Evolutionary conservation across 2,329 filamentous ascomycete genomes (phyloP), one percentile per base, ranked within the genome.

Genomic region (Sphaceloma murrayae): DNA sequence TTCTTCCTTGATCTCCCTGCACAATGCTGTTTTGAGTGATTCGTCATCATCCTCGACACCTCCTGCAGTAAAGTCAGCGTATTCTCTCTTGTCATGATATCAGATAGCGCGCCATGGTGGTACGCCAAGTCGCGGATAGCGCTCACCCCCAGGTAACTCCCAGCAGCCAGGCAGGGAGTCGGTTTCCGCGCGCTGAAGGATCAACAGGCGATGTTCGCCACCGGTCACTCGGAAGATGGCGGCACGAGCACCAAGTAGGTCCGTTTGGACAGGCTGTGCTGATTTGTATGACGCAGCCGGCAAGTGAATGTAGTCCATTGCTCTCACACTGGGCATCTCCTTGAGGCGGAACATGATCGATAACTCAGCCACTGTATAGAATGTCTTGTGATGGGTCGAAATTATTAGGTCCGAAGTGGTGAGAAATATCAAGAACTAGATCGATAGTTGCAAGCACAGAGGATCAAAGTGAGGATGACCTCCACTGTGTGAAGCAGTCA

Each of bases 1-100:
- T 55, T 73, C 69, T 55, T 74, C 71, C 55, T 56, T 61, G 3
- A 74, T 57, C 56, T 74, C 71, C n/a, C 71, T 62, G 8, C 61
- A 65, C n/a, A 64, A 63, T 9, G 63, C 65, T 32, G 62, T 51
- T 6, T 73, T 56, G 5, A 74, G 59, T 10, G 55, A 65, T 6
- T 51, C 39, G 49, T 73, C 69, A 16, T 45, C 29, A 45, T 45
- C 42, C 11, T 45, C 42, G 9, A 45, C 42, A 11, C 42, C 42
- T 45, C 42, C 42, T 45, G 24, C 36, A 24, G 9, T 6, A 32
- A 22, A 21, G 27, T 43, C 40, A 43, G 40, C 11, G 14, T 19
- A 19, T 9, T 32, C 24, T 29, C 9, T 21, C 27, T 27, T 18
- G 36, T 40, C 36, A 40, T 40, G 24, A 29, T 30, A 40, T 40